These are phyloP conservation scores for Pseudocercospora crystallina DNA, from an alignment of 2,329 filamentous ascomycete species.

Conservation along the genomic window DNA sequence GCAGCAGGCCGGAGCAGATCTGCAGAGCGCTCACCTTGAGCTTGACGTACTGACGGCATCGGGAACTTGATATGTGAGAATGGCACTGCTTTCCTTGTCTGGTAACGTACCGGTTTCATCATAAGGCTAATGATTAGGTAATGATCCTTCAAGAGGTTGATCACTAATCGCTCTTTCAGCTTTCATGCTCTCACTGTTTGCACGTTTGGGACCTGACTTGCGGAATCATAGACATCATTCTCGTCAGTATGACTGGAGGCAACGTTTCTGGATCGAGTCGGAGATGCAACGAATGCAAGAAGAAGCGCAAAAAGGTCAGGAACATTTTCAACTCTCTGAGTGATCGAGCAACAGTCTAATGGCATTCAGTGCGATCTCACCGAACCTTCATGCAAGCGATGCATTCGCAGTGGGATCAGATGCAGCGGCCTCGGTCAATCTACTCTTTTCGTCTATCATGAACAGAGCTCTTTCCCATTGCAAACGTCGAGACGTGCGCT, in stretches of 20 bases:
- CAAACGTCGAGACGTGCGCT: neutral
- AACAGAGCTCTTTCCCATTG: neutral
- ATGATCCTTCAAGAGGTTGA: too few species aligned
- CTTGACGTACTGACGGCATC: too few species aligned
- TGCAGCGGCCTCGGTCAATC: conserved; percentile 1
- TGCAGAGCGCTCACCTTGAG: too few species aligned
- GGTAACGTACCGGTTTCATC: too few species aligned
- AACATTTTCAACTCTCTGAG: neutral
- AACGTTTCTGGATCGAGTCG: conserved; percentile 18
- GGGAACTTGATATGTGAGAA: too few species aligned
- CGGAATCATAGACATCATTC: too few species aligned
- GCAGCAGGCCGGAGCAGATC: too few species aligned
- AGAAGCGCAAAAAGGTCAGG: conserved; percentile 1
- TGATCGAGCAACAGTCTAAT: neutral
- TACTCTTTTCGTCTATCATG: neutral
- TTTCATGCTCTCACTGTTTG: too few species aligned
- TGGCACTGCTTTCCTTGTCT: too few species aligned
- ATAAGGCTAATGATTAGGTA: too few species aligned
- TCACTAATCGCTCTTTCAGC: too few species aligned
- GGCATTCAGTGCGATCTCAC: neutral
- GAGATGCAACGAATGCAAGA: conserved; percentile 1
- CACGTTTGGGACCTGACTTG: too few species aligned
- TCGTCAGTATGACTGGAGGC: conserved; percentile 28
- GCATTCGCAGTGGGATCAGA: neutral
- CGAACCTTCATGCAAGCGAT: neutral